phyloP scores from a whole-genome alignment of 768 basidiomycete species.

The Suillus variegatus region DNA sequence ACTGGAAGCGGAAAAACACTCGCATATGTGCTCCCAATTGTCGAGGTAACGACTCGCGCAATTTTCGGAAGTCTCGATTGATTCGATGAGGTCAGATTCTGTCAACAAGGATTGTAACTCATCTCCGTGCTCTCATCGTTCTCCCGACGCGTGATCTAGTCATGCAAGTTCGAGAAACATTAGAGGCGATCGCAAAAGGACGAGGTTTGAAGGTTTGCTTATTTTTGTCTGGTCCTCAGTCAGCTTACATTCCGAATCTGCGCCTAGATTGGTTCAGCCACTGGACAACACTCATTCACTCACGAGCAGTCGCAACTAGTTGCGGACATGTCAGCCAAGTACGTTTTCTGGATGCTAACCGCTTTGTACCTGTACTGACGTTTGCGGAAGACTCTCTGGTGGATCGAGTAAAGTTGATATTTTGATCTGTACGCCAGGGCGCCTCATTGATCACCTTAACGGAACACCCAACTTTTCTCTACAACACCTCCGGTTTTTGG shows the following conservation, averaged over 20 bases:
- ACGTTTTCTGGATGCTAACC: slow-evolving; percentile 16
- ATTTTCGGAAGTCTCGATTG: neutral
- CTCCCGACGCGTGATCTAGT: slow-evolving; percentile 95
- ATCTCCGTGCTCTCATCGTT: slow-evolving; percentile 85
- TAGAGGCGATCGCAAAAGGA: slow-evolving; percentile 83
- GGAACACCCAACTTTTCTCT: slow-evolving; percentile 89
- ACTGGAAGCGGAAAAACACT: slow-evolving; percentile 98
- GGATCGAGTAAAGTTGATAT: slow-evolving; percentile 94
- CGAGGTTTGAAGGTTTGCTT: slow-evolving; percentile 75
- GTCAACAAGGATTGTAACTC: slow-evolving; percentile 72
- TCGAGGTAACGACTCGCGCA: slow-evolving; percentile 58
- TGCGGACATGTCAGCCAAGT: slow-evolving; percentile 57
- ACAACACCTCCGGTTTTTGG: slow-evolving; percentile 94
- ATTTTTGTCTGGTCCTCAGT: neutral
- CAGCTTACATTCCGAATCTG: slow-evolving; percentile 11
- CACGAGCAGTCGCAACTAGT: slow-evolving; percentile 88
- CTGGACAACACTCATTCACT: slow-evolving; percentile 92
- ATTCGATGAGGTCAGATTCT: slow-evolving; percentile 52
- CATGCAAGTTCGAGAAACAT: slow-evolving; percentile 87
- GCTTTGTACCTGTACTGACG: neutral
- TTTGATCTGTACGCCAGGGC: slow-evolving; percentile 92
- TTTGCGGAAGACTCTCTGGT: slow-evolving; percentile 59
- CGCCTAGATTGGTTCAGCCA: slow-evolving; percentile 70
- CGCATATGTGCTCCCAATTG: slow-evolving; percentile 91
- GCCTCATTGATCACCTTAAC: slow-evolving; percentile 90